Evolutionary conservation across 257 asterid species (phyloP).

Genomic region (Gentiana straminea): DNA sequence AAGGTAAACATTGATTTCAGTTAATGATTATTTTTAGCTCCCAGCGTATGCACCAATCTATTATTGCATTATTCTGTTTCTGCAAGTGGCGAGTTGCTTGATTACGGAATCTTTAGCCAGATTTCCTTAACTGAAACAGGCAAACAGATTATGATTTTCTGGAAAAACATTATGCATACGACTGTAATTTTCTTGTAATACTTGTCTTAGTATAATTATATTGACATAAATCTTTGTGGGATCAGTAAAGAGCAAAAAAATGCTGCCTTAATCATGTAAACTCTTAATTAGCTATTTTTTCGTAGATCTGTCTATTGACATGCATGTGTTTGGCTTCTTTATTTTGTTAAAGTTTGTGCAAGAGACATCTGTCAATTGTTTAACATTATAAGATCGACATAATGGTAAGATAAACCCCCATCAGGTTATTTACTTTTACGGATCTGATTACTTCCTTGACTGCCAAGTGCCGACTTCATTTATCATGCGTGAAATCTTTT

Average conservation of each 20-base stretch:
- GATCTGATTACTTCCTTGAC: not conserved
- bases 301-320: not conserved
- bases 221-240: no score
- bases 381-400: not conserved
- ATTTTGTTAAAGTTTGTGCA: constrained; percentile 1
- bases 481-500: not conserved
- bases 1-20: constrained; percentile 38
- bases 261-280: not conserved
- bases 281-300: not conserved
- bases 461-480: not conserved
- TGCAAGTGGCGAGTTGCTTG: not conserved
- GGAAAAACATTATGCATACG: not conserved
- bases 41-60: no score
- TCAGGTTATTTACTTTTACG: not conserved
- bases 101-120: not conserved
- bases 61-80: no score
- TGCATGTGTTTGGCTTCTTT: constrained; percentile 2
- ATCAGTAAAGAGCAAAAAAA: no score
- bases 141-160: not conserved
- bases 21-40: not conserved
- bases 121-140: not conserved
- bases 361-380: not conserved
- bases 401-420: not conserved
- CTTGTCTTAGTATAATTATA: not conserved
- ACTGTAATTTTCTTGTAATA: not conserved